These are phyloP conservation scores for Escallonia herrerae DNA, from an alignment of 129 eudicot species.

Conservation along the genomic window DNA sequence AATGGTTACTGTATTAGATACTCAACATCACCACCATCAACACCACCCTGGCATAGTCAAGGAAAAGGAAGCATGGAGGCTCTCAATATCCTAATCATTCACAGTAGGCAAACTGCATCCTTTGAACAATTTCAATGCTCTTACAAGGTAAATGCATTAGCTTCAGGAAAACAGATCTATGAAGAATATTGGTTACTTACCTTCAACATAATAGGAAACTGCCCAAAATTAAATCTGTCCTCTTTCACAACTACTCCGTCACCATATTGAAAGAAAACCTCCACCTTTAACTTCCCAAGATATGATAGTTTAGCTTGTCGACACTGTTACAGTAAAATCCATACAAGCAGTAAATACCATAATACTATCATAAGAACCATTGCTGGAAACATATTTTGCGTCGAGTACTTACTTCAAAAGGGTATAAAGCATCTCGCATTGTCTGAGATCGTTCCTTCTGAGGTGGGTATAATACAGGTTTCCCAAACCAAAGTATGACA, in stretches of 20 bases:
- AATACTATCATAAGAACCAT: neutral
- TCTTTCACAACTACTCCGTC: slow-evolving; percentile 38
- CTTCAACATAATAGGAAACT: slow-evolving; percentile 87
- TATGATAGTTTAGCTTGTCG: slow-evolving; percentile 84
- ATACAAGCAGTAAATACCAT: slow-evolving; percentile 5
- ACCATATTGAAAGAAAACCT: slow-evolving; percentile 55
- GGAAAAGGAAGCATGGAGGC: too few relatives aligned
- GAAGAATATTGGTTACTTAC: slow-evolving; percentile 16
- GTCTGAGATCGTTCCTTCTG: slow-evolving; percentile 43
- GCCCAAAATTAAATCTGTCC: slow-evolving; percentile 58
- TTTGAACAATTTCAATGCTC: too few relatives aligned
- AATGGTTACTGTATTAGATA: too few relatives aligned
- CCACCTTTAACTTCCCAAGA: slow-evolving; percentile 53
- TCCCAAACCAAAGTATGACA: slow-evolving; percentile 61
- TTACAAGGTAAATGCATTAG: too few relatives aligned
- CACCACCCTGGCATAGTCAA: too few relatives aligned
- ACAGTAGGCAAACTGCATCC: too few relatives aligned
- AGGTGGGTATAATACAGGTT: slow-evolving; percentile 57
- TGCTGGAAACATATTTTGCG: neutral
- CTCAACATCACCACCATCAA: too few relatives aligned
- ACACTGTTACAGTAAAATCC: slow-evolving; percentile 50
- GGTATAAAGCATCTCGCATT: slow-evolving; percentile 32
- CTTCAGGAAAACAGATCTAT: too few relatives aligned
- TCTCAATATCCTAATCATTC: too few relatives aligned
- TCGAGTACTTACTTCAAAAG: slow-evolving; percentile 49